phyloP scores from a whole-genome alignment of 371 early-diverging fungal genomes.

The Mortierella sp. region DNA sequence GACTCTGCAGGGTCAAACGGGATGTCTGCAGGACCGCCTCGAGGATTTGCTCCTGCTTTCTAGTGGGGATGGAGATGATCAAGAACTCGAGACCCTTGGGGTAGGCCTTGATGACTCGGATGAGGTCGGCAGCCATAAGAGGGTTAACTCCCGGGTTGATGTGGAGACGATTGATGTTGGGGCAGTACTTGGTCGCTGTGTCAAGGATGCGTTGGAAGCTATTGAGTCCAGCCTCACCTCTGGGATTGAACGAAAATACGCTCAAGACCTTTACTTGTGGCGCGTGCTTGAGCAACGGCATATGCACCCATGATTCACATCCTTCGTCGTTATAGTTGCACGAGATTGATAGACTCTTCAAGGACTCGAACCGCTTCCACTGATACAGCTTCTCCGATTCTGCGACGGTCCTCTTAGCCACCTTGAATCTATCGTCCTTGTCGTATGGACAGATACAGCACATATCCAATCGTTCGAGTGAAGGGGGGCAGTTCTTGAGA shows the following conservation, averaged over 20 bases:
- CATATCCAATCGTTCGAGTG: not conserved
- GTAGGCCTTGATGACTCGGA: not conserved
- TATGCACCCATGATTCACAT: not conserved
- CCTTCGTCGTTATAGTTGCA: not conserved
- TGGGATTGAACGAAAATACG: not conserved
- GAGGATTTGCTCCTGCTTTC: not conserved
- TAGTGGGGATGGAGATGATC: not conserved
- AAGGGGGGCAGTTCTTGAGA: not conserved
- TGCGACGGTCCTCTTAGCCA: not conserved
- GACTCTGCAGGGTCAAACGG: not conserved
- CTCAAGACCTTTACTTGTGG: not conserved
- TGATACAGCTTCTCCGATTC: not conserved
- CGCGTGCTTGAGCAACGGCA: not conserved
- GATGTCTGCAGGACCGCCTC: not conserved
- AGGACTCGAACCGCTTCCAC: not conserved
- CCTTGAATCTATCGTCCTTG: not conserved
- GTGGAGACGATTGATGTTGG: not conserved
- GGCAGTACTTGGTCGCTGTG: not conserved
- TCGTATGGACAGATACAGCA: not conserved
- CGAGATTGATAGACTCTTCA: not conserved
- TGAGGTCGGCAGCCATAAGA: not conserved
- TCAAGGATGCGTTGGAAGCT: not conserved
- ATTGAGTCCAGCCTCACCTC: not conserved
- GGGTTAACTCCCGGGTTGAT: not conserved
- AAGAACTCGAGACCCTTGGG: not conserved